Base-by-base conservation (phyloP, 352 stramenopile species). In the Poterioochromonas sp. region DNA sequence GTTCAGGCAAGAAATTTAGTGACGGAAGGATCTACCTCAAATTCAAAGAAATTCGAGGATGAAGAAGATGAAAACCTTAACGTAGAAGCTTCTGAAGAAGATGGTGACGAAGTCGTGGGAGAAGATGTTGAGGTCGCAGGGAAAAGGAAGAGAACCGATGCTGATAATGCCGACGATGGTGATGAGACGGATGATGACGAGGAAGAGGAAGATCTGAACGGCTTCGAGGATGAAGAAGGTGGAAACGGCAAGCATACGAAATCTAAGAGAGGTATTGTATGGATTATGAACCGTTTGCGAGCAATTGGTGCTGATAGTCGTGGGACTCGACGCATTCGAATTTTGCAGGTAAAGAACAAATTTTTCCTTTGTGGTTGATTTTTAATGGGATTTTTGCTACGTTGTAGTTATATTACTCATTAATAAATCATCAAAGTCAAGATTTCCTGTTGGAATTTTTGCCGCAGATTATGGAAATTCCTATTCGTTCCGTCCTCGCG, bases 231-330 rank as follows among this genome's bases (percentile, higher is more conserved):
- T 15, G 5, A n/a, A 32, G 63, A 29, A 32, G 58, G 58, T 39
- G 29, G 26, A 68, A 26, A 35, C 20, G 44, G 44, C 5, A 40
- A 40, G 29, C 58, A 32, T 68, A 29, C 11, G 32, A 41, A 44
- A 71, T 3, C 41, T 8, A 29, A 71, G 5, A 47, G 2, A 22
- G 65, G 65, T 37, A 32, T 15, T 35, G 53, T 8, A 11, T 74
- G 65, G 65, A 39, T 54, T 51, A 74, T 74, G 65, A 34, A 74
- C 12, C 65, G 65, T 74, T 37, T 74, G 8, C 37, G 40, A 26
- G 40, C 65, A 2, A 74, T 74, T 18, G 65, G 65, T 39, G 37
- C 40, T 58, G 65, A 74, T 54, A n/a, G 3, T 8, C 37, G 65
- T n/a, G 65, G 65, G 29, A 51, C 3, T 15, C 37, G 65, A 35